Evolutionary conservation across 176 grass and related monocot genomes (phyloP).

Genomic region (Cymbopogon citratus): DNA sequence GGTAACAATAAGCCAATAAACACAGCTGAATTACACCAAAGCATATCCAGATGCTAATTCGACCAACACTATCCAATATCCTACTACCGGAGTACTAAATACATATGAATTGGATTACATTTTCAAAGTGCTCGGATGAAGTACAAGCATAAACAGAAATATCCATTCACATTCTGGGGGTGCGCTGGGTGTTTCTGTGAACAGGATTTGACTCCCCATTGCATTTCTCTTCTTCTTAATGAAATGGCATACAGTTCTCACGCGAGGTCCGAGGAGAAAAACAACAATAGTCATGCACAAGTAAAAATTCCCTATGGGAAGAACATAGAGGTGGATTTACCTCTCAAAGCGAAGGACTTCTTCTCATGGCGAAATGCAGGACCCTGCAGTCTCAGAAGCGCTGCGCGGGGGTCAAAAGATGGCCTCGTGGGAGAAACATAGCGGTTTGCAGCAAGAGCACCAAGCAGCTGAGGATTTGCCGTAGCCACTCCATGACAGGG

Average conservation of each 20-base stretch:
- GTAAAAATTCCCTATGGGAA: not conserved
- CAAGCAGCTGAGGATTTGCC: conserved; percentile 22
- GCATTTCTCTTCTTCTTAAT: not conserved
- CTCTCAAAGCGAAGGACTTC: conserved; percentile 21
- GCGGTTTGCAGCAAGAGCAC: not conserved
- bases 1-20: conserved; percentile 3
- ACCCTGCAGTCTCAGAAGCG: conserved; percentile 24
- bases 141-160: not conserved
- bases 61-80: not conserved
- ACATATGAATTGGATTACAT: not conserved
- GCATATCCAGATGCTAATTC: not conserved
- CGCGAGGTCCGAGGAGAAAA: not conserved
- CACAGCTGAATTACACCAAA: not conserved
- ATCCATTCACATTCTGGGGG: not conserved
- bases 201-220: not conserved
- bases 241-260: not conserved
- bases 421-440: conserved; percentile 1
- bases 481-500: not conserved
- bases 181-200: not conserved
- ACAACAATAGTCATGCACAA: not conserved
- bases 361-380: conserved; percentile 20
- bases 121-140: not conserved
- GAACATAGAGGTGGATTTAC: conserved; percentile 4
- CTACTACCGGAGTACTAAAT: not conserved
- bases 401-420: not conserved